phyloP scores from a whole-genome alignment of 164 flowering plant species.

The Chimonanthus praecox region DNA sequence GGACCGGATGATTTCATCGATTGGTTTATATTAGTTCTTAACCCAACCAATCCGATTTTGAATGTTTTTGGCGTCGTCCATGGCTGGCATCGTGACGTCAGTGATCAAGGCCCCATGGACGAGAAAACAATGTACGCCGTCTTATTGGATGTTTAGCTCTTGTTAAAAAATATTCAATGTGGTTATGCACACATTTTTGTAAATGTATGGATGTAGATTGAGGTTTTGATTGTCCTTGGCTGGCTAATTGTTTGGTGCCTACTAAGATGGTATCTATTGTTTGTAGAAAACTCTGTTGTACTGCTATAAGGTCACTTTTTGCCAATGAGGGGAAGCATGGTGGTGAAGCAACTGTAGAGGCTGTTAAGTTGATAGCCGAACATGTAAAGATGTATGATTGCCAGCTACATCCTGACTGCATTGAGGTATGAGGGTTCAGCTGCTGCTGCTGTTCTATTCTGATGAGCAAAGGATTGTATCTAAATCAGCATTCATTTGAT shows the following conservation, averaged over 20 bases:
- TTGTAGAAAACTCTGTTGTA: conserved; percentile 71
- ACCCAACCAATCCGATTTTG: too few relatives aligned
- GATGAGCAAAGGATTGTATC: neutral
- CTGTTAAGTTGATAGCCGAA: conserved; percentile 73
- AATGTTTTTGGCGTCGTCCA: too few relatives aligned
- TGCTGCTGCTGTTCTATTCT: neutral
- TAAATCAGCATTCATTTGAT: neutral
- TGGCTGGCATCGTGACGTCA: too few relatives aligned
- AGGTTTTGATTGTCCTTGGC: neutral
- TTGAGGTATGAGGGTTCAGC: conserved; percentile 47
- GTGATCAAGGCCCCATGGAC: too few relatives aligned
- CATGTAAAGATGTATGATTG: conserved; percentile 72
- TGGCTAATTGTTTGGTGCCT: neutral
- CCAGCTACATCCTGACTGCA: conserved; percentile 79
- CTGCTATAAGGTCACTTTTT: conserved; percentile 78
- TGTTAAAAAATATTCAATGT: too few relatives aligned
- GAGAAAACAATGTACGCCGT: too few relatives aligned
- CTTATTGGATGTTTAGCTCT: too few relatives aligned
- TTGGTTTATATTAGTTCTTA: too few relatives aligned
- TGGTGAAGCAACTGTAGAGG: conserved; percentile 85
- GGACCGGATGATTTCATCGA: too few relatives aligned
- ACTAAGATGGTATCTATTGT: neutral
- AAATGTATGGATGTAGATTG: neutral
- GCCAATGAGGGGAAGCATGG: conserved; percentile 87
- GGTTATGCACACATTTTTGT: neutral